Conservation (phyloP, 495 filamentous ascomycete species). For the Trichoderma asperelloides region DNA sequence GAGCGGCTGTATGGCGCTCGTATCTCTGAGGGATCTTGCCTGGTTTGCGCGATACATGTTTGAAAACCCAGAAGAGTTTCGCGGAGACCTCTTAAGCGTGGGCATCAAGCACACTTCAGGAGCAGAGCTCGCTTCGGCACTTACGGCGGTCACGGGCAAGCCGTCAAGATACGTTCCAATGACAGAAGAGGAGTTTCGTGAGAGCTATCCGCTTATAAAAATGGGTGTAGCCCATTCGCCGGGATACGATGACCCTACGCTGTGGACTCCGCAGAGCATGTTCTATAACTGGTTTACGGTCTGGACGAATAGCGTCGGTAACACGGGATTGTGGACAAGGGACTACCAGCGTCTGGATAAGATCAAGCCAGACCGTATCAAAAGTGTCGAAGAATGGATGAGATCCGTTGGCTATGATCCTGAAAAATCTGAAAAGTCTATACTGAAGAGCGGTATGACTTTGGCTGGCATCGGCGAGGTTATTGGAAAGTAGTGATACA, state of each 20-base stretch:
- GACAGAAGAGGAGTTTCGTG: neutral
- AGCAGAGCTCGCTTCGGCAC: neutral
- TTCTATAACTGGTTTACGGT: neutral
- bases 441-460: too few relatives aligned
- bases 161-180: neutral
- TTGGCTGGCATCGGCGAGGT: too few relatives aligned
- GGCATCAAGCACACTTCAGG: neutral
- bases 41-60: neutral
- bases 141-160: neutral
- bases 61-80: neutral
- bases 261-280: neutral
- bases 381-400: neutral
- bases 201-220: neutral
- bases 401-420: neutral
- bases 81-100: neutral
- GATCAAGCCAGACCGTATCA: neutral
- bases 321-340: neutral
- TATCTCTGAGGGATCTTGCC: neutral
- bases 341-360: neutral
- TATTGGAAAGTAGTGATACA: too few relatives aligned
- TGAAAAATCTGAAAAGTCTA: too few relatives aligned
- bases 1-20: neutral
- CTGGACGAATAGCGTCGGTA: neutral
- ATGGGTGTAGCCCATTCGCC: neutral
- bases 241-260: neutral